These are phyloP conservation scores for Colletotrichum tanaceti DNA, from an alignment of 2,329 filamentous ascomycete genomes.

Conservation along the genomic window DNA sequence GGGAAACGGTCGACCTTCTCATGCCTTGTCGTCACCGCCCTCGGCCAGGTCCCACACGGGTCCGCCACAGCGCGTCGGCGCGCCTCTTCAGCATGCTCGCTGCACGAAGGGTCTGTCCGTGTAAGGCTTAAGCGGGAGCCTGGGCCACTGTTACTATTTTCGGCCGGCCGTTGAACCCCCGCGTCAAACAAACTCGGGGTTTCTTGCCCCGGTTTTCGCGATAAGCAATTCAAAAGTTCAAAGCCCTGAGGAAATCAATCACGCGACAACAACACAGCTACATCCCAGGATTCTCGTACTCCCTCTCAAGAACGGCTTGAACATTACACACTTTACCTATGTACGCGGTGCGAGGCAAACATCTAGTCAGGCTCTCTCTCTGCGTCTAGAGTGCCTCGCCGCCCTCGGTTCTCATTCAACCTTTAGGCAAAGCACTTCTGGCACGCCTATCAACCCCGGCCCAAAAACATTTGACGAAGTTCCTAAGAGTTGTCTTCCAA, in stretches of 20 bases:
- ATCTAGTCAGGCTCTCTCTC: not conserved
- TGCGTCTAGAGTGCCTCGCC: not conserved
- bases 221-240: not conserved
- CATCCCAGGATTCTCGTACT: too few species aligned
- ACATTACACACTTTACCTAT: not conserved
- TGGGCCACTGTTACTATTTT: constrained; percentile 8
- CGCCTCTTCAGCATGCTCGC: not conserved
- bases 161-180: constrained; percentile 6
- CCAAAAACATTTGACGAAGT: too few species aligned
- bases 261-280: too few species aligned
- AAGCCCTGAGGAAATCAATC: not conserved
- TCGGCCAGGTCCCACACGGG: not conserved
- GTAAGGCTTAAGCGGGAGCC: not conserved
- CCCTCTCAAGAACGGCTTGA: not conserved
- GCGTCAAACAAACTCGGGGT: not conserved
- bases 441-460: not conserved
- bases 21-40: not conserved
- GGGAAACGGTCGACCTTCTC: too few species aligned
- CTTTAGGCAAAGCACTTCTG: not conserved
- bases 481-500: not conserved
- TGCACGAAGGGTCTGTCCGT: constrained; percentile 22
- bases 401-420: not conserved
- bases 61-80: too few species aligned
- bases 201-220: not conserved
- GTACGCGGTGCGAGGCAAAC: not conserved